Percentiles rank a stretch among this genome's conserved stretches.
Evolutionary conservation across 2,329 filamentous ascomycete species (phyloP).

Genomic region (Beauveria scarabaeidicola): DNA sequence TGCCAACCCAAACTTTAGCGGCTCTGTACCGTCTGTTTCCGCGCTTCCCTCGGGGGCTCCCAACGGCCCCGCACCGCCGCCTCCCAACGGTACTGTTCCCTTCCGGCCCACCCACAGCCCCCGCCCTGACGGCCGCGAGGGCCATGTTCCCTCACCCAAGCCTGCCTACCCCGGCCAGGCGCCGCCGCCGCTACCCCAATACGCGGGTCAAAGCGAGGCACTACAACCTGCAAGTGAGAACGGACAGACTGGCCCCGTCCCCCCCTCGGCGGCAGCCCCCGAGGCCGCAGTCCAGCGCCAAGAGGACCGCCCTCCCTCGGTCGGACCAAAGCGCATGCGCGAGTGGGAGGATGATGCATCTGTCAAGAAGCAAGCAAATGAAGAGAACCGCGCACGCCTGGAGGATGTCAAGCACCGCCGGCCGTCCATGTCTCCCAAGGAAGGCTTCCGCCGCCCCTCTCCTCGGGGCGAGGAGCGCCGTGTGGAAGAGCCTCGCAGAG

Average conservation of each 20-base stretch:
- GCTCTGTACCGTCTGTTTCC: slow-evolving; percentile 39
- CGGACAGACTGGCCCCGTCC: slow-evolving; percentile 37
- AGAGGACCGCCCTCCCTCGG: slow-evolving; percentile 70
- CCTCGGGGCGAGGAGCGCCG: slow-evolving; percentile 61
- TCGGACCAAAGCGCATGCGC: slow-evolving; percentile 72
- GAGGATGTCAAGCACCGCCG: slow-evolving; percentile 78
- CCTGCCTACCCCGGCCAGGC: slow-evolving; percentile 75
- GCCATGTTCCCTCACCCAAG: slow-evolving; percentile 82
- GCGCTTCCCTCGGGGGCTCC: slow-evolving; percentile 25
- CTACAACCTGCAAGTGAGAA: slow-evolving; percentile 54
- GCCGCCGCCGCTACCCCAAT: slow-evolving; percentile 37
- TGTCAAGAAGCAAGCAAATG: slow-evolving; percentile 78
- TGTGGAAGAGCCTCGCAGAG: slow-evolving; percentile 45
- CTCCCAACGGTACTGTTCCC: slow-evolving; percentile 52
- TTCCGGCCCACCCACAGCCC: slow-evolving; percentile 69
- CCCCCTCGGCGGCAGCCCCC: slow-evolving; percentile 42
- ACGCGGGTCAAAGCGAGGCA: slow-evolving; percentile 62
- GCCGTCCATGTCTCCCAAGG: slow-evolving; percentile 63
- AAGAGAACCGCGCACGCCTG: slow-evolving; percentile 77
- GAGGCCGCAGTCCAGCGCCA: slow-evolving; percentile 54
- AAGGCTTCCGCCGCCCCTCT: slow-evolving; percentile 67
- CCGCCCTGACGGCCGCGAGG: slow-evolving; percentile 66
- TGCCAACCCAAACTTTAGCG: slow-evolving; percentile 51
- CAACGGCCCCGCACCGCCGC: slow-evolving; percentile 26
- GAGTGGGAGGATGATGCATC: slow-evolving; percentile 86